Base-by-base conservation (phyloP, 2,329 filamentous ascomycete genomes). In the Fusarium devonianum region DNA sequence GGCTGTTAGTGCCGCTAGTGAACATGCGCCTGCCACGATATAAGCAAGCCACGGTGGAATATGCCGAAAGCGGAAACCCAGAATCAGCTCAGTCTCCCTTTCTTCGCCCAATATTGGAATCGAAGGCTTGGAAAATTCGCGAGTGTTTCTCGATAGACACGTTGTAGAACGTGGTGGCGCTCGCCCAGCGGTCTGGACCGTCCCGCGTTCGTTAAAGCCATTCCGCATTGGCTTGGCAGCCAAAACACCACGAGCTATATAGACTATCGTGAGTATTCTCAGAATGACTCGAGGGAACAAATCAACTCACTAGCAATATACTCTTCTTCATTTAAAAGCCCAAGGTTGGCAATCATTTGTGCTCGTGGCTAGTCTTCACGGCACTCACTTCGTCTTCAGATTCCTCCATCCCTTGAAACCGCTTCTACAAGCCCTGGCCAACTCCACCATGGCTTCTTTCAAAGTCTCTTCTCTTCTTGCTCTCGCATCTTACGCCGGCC, bases 101-200 rank as follows among this genome's bases (percentile, higher is more conserved):
- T 17, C n/a, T 21, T 22, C 19, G 34, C 17, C 12, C 9, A 7
- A 30, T 12, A 22, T 45, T 56, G 45, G 45, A 12, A 59, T 51
- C 39, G 8, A 13, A 12, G 16, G 32, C 33, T 33, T 32, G 9
- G 3, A 5, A 4, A 11, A 40, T 43, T 41, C 18, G 47, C 35
- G 33, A n/a, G 21, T n/a, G 11, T 4, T 30, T 6, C 78, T 23
- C 30, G 16, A 30, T 10, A 30, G 12, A 21, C n/a, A 36, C 19
- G 32, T 35, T 40, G 29, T 32, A 18, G 26, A 41, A 51, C 35
- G 47, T 37, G 13, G 40, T 51, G 46, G 53, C 18, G 49, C 10
- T 19, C 4, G 11, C 11, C 14, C 13, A 22, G 17, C 28, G 37
- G 45, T 57, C 51, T 50, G 19, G 56, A 51, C 56, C 37, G 10